Conservation (phyloP, 805 yeast genomes). For the Metschnikowia amazonensis region DNA sequence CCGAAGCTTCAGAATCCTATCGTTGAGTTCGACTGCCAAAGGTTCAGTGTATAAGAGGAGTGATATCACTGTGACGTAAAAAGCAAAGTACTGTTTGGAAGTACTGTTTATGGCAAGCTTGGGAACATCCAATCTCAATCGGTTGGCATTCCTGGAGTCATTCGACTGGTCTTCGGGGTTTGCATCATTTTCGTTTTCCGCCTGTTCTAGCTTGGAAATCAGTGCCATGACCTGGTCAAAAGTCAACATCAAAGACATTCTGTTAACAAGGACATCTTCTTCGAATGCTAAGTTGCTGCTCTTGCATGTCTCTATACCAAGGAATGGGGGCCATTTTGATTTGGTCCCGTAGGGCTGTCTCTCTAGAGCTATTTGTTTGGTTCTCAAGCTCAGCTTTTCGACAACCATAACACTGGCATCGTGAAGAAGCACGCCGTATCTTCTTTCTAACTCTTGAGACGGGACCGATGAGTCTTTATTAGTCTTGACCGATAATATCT, state of each 20-base stretch:
- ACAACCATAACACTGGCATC: conserved; percentile 73
- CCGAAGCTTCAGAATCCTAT: conserved; percentile 60
- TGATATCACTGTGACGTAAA: conserved; percentile 60
- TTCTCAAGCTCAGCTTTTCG: conserved; percentile 41
- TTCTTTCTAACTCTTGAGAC: conserved; percentile 47
- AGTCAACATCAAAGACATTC: conserved; percentile 58
- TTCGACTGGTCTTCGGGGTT: conserved; percentile 2
- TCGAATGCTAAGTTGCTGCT: conserved; percentile 42
- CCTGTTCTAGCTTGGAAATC: conserved; percentile 17
- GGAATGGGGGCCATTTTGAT: conserved; percentile 84
- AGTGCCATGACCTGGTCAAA: conserved; percentile 44
- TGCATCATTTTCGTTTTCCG: conserved; percentile 6
- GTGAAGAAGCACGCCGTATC: conserved; percentile 65
- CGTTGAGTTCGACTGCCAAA: conserved; percentile 50
- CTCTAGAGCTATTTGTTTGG: conserved; percentile 40
- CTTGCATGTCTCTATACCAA: conserved; percentile 67
- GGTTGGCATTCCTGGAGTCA: conserved; percentile 22
- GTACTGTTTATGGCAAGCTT: conserved; percentile 63
- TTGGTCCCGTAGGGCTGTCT: conserved; percentile 58
- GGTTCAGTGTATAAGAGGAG: conserved; percentile 76
- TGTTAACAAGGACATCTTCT: conserved; percentile 54
- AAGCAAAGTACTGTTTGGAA: conserved; percentile 65
- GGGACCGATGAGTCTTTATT: conserved; percentile 23
- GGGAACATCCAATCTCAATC: conserved; percentile 64
- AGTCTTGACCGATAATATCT: conserved; percentile 62